Evolutionary conservation across 441 rosid species (phyloP), one percentile per base, ranked within the genome.

Genomic region (Gossypium davidsonii): DNA sequence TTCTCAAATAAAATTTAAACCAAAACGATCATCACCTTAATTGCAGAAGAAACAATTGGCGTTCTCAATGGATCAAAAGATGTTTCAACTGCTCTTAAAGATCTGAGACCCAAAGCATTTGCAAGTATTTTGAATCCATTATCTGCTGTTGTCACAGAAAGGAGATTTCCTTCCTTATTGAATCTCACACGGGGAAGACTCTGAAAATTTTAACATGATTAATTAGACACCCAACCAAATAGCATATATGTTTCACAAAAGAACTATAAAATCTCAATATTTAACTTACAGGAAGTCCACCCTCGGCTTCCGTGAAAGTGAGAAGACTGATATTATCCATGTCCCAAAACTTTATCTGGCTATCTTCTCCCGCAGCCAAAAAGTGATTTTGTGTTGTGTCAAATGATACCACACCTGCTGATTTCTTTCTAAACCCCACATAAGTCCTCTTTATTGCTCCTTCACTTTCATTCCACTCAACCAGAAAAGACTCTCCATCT

Each of bases 401-500:
- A 57, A 93, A 90, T 78, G 90, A 92, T 70, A 86, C 87, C 0
- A 89, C 84, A 76, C 94, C 96, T 0, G 51, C 58, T 15, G 88
- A 75, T 78, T 87, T 91, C 85, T 90, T 90, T 74, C 86, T 79
- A 67, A 91, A 84, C 62, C 96, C 97, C 71, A 6, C 3, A 75
- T 89, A 93, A 39, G 76, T 79, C 88, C 96, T 89, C 87, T 83
- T 90, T 70, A 89, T 85, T 20, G 92, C 85, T 79, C 96, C 97
- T 84, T 93, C 96, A 77, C 96, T 91, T 79, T 90, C 97, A 72
- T 91, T 91, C 98, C 94, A 91, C 78, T 93, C 98, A 78, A 91
- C 96, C 14, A 93, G 83, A 81, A 59, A 86, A 76, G 93, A 86
- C 6, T 88, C 96, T 67, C 98, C 97, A 5, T 91, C 98, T 84